phyloP scores from a whole-genome alignment of 495 filamentous ascomycete species.

The Venustampulla echinocandica region DNA sequence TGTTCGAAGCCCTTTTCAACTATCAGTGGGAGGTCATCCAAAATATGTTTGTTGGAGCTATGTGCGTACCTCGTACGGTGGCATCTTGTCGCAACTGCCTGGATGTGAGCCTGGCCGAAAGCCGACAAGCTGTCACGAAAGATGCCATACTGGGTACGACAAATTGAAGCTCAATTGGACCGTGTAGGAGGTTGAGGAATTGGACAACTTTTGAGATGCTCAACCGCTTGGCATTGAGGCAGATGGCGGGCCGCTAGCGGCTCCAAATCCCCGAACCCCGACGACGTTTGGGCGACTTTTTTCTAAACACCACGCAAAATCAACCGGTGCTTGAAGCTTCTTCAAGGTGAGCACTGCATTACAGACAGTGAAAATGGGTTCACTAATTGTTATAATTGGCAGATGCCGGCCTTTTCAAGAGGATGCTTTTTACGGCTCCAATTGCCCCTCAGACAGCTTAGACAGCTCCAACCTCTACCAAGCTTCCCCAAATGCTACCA shows the following conservation, averaged over 20 bases:
- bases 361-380: not conserved
- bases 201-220: too few species aligned
- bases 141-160: slow-evolving; percentile 39
- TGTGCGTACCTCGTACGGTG: slow-evolving; percentile 38
- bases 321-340: not conserved
- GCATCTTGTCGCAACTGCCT: slow-evolving; percentile 41
- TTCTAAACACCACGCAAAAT: slow-evolving; percentile 6
- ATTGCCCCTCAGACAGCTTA: slow-evolving; percentile 4
- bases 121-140: slow-evolving; percentile 39
- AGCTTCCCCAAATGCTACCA: slow-evolving; percentile 1
- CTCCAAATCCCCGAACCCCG: not conserved
- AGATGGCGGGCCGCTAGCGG: not conserved
- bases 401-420: slow-evolving; percentile 26
- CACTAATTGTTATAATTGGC: slow-evolving; percentile 6
- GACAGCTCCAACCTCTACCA: not conserved
- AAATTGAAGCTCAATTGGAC: slow-evolving; percentile 31
- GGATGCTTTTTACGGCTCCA: slow-evolving; percentile 11
- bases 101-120: slow-evolving; percentile 39
- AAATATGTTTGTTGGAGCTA: slow-evolving; percentile 2
- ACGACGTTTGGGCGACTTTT: slow-evolving; percentile 7
- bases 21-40: slow-evolving; percentile 7
- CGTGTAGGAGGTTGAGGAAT: slow-evolving; percentile 10
- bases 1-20: slow-evolving; percentile 49
- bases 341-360: slow-evolving; percentile 19
- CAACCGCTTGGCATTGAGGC: too few species aligned